Percentiles rank a stretch among this genome's conserved stretches.
Conservation (phyloP, 495 filamentous ascomycete species). For the Amorphotheca resinae region DNA sequence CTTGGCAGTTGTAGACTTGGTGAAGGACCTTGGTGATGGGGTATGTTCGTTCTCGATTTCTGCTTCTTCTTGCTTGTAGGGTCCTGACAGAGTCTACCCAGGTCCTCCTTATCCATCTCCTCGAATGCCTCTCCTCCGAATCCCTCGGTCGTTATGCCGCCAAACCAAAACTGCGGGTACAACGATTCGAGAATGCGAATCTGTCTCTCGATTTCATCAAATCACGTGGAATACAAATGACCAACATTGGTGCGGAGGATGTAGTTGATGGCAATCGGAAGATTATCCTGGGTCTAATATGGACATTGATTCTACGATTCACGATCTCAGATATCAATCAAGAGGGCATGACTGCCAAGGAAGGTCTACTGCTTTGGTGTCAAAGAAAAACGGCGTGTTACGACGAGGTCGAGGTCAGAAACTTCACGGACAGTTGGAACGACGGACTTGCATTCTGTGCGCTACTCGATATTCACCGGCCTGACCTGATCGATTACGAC, state of each 20-base stretch:
- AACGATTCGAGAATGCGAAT: conserved; percentile 98
- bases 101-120: conserved; percentile 90
- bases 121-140: conserved; percentile 87
- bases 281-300: conserved; percentile 93
- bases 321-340: conserved; percentile 98
- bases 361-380: conserved; percentile 91
- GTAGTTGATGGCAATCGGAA: conserved; percentile 96
- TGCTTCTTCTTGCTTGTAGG: not conserved
- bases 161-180: conserved; percentile 88
- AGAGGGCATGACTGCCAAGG: conserved; percentile 96
- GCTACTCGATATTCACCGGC: conserved; percentile 89
- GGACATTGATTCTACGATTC: conserved; percentile 94
- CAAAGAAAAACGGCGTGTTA: conserved; percentile 98
- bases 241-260: conserved; percentile 96
- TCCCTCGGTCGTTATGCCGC: conserved; percentile 94
- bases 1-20: conserved; percentile 68
- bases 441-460: conserved; percentile 95
- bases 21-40: conserved; percentile 82
- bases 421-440: conserved; percentile 95
- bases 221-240: conserved; percentile 83
- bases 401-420: conserved; percentile 84
- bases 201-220: conserved; percentile 88
- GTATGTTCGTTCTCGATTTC: conserved; percentile 39
- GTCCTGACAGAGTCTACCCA: conserved; percentile 24
- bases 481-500: conserved; percentile 94